Percentiles rank a stretch among this genome's conserved stretches.
Evolutionary conservation across 331 rosid genomes (phyloP).

Genomic region (Saraca asoca): DNA sequence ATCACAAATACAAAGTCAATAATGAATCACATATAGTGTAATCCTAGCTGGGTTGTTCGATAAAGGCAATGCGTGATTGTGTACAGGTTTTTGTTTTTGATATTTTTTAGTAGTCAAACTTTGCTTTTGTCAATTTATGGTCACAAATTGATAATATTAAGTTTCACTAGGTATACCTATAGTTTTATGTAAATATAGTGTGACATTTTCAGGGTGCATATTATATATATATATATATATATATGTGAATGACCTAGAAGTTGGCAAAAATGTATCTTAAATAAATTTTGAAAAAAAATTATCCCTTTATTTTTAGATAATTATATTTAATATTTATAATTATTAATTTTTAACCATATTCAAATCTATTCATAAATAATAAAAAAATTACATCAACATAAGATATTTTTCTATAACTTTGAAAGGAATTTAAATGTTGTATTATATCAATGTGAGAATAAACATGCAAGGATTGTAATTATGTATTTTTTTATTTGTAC

Average conservation of each 20-base stretch:
- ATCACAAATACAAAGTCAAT: conserved; percentile 22
- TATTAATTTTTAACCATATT: no score
- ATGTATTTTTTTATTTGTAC: no score
- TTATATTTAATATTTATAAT: no score
- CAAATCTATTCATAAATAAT: no score
- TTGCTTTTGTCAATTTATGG: background rate
- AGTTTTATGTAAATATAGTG: conserved; percentile 5
- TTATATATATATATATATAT: conserved; percentile 15
- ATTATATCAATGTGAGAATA: no score
- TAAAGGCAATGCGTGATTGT: background rate
- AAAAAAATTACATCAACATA: no score
- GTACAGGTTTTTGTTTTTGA: background rate
- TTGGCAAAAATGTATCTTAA: conserved; percentile 9
- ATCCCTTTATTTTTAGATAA: no score
- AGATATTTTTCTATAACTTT: no score
- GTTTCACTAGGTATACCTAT: background rate
- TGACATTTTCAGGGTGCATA: conserved; percentile 25
- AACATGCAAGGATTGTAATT: no score
- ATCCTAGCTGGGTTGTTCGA: background rate
- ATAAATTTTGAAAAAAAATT: no score
- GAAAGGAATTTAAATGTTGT: no score
- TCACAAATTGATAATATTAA: background rate
- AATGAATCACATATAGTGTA: conserved; percentile 22
- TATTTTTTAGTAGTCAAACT: background rate
- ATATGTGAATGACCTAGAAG: conserved; percentile 4